Percentiles rank a stretch among this genome's conserved stretches.
Evolutionary conservation across 169 alveolate species (phyloP).

Genomic region (Blepharisma undulans): DNA sequence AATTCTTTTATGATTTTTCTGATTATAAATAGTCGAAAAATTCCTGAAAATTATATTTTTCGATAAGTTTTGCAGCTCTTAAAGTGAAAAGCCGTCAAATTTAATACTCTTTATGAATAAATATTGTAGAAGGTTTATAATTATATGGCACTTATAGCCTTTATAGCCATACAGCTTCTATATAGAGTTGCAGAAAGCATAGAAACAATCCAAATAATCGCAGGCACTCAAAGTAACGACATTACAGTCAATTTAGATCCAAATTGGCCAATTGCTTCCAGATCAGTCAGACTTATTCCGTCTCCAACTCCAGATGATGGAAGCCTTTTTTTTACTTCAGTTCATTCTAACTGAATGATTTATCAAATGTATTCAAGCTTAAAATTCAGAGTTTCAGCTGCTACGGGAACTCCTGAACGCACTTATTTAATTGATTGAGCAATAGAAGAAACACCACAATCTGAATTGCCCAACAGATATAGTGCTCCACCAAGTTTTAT

Average conservation of each 20-base stretch:
- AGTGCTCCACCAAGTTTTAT: not conserved
- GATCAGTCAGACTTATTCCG: not conserved
- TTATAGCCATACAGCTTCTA: too few species aligned
- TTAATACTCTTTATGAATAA: too few species aligned
- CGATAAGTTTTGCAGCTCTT: too few species aligned
- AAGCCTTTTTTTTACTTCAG: not conserved
- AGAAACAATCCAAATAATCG: too few species aligned
- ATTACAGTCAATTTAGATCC: not conserved
- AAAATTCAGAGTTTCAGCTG: constrained; percentile 8
- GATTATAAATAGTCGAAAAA: too few species aligned
- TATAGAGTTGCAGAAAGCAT: too few species aligned
- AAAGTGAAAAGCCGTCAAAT: too few species aligned
- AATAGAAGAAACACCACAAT: not conserved
- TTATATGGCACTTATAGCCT: too few species aligned
- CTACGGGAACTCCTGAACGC: not conserved
- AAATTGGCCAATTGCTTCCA: not conserved
- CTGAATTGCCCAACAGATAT: not conserved
- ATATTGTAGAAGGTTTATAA: too few species aligned
- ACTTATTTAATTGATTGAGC: constrained; percentile 17
- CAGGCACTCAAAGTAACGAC: not conserved
- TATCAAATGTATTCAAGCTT: not conserved
- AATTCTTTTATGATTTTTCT: too few species aligned
- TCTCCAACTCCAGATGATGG: not conserved
- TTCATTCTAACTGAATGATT: not conserved
- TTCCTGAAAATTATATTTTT: too few species aligned